Evolutionary conservation across 345 rosid species (phyloP).

Genomic region (Pseudoturritis turrita): DNA sequence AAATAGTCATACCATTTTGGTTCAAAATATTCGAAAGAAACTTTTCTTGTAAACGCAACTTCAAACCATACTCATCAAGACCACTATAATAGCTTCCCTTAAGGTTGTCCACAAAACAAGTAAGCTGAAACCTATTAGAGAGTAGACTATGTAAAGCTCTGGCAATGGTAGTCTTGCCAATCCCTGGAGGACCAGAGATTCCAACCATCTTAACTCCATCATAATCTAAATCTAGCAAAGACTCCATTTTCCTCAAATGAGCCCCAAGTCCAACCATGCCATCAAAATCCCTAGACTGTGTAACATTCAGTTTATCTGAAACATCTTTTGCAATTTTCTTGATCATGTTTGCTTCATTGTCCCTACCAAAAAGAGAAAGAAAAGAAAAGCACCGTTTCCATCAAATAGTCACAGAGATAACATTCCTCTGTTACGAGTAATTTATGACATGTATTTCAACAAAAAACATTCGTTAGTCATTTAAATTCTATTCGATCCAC

Average conservation of each 20-base stretch:
- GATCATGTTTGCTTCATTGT: background rate
- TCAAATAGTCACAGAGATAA: background rate
- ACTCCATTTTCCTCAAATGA: background rate
- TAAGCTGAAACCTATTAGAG: background rate
- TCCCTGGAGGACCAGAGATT: background rate
- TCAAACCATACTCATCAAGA: background rate
- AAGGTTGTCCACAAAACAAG: slow-evolving; percentile 12
- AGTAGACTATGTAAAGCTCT: background rate
- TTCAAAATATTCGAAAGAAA: background rate
- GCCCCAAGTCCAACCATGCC: background rate
- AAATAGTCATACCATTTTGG: background rate
- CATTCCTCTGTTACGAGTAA: background rate
- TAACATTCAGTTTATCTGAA: background rate
- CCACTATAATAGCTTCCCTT: background rate
- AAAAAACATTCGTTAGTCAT: no score
- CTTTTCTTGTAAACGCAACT: background rate
- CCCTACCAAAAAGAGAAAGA: background rate
- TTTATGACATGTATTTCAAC: background rate
- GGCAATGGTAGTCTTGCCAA: background rate
- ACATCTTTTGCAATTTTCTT: background rate
- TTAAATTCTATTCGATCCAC: background rate
- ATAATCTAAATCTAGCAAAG: background rate
- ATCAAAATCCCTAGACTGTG: background rate
- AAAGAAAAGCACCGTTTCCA: background rate
- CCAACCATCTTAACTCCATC: background rate